Conservation (phyloP, 2,329 filamentous ascomycete genomes). For the Amauroascus verrucosus region DNA sequence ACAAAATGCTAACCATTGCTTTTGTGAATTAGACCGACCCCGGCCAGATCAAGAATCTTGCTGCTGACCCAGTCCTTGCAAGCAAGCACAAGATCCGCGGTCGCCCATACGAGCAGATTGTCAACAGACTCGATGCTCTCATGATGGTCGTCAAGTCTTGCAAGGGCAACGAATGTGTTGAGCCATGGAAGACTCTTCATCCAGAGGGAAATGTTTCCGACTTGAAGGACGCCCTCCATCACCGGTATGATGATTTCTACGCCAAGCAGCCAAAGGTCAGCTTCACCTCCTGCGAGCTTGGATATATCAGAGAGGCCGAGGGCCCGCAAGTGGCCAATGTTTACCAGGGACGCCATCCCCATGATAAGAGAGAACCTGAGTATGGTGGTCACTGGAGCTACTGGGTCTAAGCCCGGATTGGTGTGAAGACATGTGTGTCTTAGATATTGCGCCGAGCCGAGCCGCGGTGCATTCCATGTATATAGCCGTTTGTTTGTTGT, state of each 20-base stretch:
- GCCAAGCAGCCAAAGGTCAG: conserved; percentile 40
- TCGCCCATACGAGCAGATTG: conserved; percentile 28
- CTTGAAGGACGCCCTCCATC: conserved; percentile 43
- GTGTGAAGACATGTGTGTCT: not conserved
- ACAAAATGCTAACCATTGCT: not conserved
- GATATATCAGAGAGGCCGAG: conserved; percentile 48
- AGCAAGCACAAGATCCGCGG: conserved; percentile 5
- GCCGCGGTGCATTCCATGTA: not conserved
- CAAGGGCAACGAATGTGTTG: conserved; percentile 43
- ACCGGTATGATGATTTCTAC: conserved; percentile 46
- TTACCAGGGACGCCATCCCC: not conserved
- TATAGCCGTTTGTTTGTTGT: not conserved
- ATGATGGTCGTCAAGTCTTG: conserved; percentile 54
- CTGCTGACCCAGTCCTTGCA: conserved; percentile 34
- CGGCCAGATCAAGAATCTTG: conserved; percentile 22
- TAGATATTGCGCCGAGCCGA: too few relatives aligned
- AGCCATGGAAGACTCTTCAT: conserved; percentile 50
- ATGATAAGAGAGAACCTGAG: not conserved
- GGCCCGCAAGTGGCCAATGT: conserved; percentile 36
- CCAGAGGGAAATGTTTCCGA: conserved; percentile 43
- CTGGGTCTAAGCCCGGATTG: not conserved
- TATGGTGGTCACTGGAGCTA: not conserved
- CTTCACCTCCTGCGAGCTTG: conserved; percentile 45
- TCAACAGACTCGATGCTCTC: conserved; percentile 47
- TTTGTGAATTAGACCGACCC: not conserved